A percentile compares a stretch with the other conserved stretches of the same genome.
Evolutionary conservation across 192 early-diverging fungal genomes (phyloP).

Genomic region (Phlyctochytrium bullatum): DNA sequence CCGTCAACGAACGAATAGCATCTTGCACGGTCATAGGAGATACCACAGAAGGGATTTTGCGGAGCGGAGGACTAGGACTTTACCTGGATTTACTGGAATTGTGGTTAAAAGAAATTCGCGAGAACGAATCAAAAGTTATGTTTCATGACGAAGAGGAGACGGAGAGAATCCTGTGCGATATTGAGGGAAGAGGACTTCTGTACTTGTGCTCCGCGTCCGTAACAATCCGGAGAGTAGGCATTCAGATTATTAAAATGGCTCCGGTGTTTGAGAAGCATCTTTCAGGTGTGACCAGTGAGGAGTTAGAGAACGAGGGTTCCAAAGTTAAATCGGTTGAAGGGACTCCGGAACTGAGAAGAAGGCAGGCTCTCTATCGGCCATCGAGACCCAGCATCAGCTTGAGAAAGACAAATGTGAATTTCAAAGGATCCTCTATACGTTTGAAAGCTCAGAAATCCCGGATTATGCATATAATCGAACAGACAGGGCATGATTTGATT

Average conservation of each 20-base stretch:
- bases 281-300: background rate
- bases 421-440: background rate
- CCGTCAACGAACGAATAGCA: conserved; percentile 33
- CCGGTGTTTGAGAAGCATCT: conserved; percentile 49
- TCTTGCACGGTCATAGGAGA: background rate
- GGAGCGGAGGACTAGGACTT: conserved; percentile 6
- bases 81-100: conserved; percentile 24
- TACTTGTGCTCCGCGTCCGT: conserved; percentile 62
- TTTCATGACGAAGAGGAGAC: conserved; percentile 30
- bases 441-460: conserved; percentile 10
- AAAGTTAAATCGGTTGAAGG: background rate
- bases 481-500: conserved; percentile 35
- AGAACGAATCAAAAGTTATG: background rate
- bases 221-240: conserved; percentile 57
- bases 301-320: background rate
- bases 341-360: conserved; percentile 8
- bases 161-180: conserved; percentile 58
- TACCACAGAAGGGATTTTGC: conserved; percentile 12
- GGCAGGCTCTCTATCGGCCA: conserved; percentile 2
- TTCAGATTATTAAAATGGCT: conserved; percentile 56
- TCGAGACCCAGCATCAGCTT: background rate
- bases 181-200: conserved; percentile 72
- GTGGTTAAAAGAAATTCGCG: conserved; percentile 36
- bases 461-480: conserved; percentile 43
- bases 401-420: background rate